A percentile compares a stretch with the other conserved stretches of the same genome.
These are phyloP conservation scores for Schizonepeta tenuifolia DNA, from an alignment of 257 asterid genomes.

Conservation along the genomic window DNA sequence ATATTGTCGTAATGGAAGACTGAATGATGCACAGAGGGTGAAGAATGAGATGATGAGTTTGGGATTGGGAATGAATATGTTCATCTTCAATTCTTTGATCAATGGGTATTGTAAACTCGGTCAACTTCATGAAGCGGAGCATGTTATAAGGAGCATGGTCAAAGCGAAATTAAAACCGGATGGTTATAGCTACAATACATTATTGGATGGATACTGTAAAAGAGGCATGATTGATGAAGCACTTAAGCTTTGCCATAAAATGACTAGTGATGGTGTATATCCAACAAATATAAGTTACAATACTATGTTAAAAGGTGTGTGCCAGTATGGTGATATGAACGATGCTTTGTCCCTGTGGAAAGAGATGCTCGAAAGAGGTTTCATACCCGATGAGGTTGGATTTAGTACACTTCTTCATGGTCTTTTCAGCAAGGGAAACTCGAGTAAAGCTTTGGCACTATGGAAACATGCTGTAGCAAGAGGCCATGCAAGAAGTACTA, in stretches of 20 bases:
- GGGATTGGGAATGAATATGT: slow-evolving; percentile 69
- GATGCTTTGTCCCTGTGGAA: slow-evolving; percentile 84
- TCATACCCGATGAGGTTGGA: slow-evolving; percentile 71
- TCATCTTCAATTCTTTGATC: slow-evolving; percentile 70
- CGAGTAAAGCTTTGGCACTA: slow-evolving; percentile 53
- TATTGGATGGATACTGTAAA: slow-evolving; percentile 77
- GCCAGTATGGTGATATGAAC: slow-evolving; percentile 54
- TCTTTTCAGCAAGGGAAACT: slow-evolving; percentile 55
- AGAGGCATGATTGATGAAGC: slow-evolving; percentile 66
- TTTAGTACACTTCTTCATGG: slow-evolving; percentile 71
- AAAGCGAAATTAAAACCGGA: slow-evolving; percentile 68
- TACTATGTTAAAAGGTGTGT: slow-evolving; percentile 76
- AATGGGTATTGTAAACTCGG: slow-evolving; percentile 82
- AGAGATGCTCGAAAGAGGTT: slow-evolving; percentile 73
- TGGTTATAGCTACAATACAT: slow-evolving; percentile 71
- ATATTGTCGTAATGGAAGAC: slow-evolving; percentile 74
- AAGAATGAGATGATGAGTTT: slow-evolving; percentile 69
- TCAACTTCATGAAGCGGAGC: slow-evolving; percentile 59
- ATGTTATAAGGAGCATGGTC: slow-evolving; percentile 51
- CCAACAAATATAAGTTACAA: slow-evolving; percentile 75
- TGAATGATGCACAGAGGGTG: slow-evolving; percentile 72
- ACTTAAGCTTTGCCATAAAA: slow-evolving; percentile 62
- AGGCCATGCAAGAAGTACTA: slow-evolving; percentile 57
- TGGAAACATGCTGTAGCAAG: slow-evolving; percentile 77
- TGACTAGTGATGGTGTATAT: slow-evolving; percentile 62